Base-by-base conservation (phyloP, 2,329 filamentous ascomycete species). In the Hypoxylon sp. region DNA sequence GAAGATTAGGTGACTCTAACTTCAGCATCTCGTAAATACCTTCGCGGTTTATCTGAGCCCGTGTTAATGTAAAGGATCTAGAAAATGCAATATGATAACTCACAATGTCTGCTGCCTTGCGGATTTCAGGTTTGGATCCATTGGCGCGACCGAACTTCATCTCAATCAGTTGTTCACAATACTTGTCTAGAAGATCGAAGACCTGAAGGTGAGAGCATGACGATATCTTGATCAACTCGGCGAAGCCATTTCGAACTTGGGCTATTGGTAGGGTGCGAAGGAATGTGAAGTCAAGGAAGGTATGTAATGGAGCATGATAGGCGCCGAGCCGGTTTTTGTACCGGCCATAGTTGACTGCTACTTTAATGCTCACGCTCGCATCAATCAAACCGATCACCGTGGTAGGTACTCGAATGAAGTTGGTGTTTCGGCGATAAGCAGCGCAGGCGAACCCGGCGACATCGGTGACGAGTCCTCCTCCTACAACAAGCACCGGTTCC, bases 301-400 rank as follows among this genome's bases (percentile, higher is more conserved):
- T 90, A 65, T 87, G 83, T 36, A 83, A 77, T 0, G 87, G 87
- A 0, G 87, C 86, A 63, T 90, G 87, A 67, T 90, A 90, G 3
- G 86, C 87, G 19, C 86, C 86, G 0, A 90, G 78, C 8, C 86
- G 78, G 72, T 90, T 90, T 77, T 90, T 90, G 76, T 89, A 88
- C 68, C 85, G 83, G 67, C 84, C 86, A 63, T 89, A 89, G 74
- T 90, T 90, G 63, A 90, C 86, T 8, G 84, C 87, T n/a, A 90
- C 87, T 67, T 90, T 89, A 75, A 90, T 90, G 25, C 83, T 87
- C 40, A 90, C 87, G 12, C 84, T 88, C 2, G 87, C 87, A 64
- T 90, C 87, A 53, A 90, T 90, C 36, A 90, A 75, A 7, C 87
- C 87, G 64, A 90, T 89, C 57, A 90, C 83, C 1, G 87, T 90